These are phyloP conservation scores for Brassica rapa DNA, from an alignment of 345 rosid genomes.

Conservation along the genomic window DNA sequence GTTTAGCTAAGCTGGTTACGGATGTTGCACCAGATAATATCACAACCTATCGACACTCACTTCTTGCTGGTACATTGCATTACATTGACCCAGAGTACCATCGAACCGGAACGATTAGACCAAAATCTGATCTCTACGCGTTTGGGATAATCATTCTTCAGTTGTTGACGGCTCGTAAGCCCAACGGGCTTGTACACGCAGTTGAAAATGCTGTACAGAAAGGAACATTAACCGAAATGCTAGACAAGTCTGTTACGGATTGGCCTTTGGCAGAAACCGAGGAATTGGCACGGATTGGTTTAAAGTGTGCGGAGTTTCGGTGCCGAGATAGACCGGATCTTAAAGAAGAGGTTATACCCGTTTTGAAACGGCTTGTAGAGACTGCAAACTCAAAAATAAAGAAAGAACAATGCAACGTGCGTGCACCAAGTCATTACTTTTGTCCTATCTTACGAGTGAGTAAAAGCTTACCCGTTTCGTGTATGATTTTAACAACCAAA, in stretches of 20 bases:
- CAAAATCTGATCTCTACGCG: conserved; percentile 83
- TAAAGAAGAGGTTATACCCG: conserved; percentile 68
- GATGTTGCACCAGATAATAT: conserved; percentile 72
- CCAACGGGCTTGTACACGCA: conserved; percentile 51
- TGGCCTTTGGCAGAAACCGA: conserved; percentile 83
- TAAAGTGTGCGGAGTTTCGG: conserved; percentile 66
- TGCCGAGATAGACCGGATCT: conserved; percentile 97
- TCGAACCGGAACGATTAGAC: conserved; percentile 82
- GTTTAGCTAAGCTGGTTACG: conserved; percentile 72
- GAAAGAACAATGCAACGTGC: conserved; percentile 43
- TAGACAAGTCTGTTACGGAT: conserved; percentile 63
- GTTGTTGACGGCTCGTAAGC: conserved; percentile 56
- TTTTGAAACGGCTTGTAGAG: conserved; percentile 63
- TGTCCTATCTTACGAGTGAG: conserved; percentile 84
- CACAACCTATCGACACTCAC: conserved; percentile 63
- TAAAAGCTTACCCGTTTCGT: neutral
- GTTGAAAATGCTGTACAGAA: conserved; percentile 64
- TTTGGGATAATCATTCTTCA: conserved; percentile 73
- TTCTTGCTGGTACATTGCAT: conserved; percentile 72
- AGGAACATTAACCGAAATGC: conserved; percentile 54
- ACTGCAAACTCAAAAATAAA: conserved; percentile 55
- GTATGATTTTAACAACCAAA: neutral
- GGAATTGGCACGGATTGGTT: conserved; percentile 66
- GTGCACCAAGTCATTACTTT: conserved; percentile 74
- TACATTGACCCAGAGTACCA: conserved; percentile 92